Conservation (phyloP, 2,329 filamentous ascomycete species). For the Seiridium cupressi region DNA sequence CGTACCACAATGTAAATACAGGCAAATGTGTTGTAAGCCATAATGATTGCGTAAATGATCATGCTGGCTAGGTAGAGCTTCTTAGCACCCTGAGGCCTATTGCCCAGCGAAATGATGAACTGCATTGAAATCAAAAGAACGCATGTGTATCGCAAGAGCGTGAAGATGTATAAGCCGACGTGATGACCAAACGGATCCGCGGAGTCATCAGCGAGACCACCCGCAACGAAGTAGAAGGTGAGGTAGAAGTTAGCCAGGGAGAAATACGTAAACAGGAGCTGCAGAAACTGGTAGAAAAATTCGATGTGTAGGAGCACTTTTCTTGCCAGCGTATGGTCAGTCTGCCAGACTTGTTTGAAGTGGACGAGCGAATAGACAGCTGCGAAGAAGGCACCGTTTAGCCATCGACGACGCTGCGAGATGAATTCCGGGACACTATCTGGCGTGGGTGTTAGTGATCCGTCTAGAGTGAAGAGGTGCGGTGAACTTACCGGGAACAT, state of each 20-base stretch:
- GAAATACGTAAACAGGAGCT: conserved; percentile 95
- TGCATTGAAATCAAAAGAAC: conserved; percentile 88
- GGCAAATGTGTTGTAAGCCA: conserved; percentile 92
- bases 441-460: conserved; percentile 33
- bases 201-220: conserved; percentile 74
- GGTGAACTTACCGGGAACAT: conserved; percentile 77
- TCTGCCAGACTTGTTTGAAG: conserved; percentile 88
- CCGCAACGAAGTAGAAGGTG: conserved; percentile 96
- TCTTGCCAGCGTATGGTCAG: conserved; percentile 84
- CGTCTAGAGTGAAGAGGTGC: too few relatives aligned
- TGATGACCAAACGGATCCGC: conserved; percentile 91
- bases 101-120: conserved; percentile 95
- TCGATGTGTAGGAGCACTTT: conserved; percentile 93
- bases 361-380: conserved; percentile 97
- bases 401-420: conserved; percentile 92
- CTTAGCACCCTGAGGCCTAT: conserved; percentile 91
- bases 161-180: conserved; percentile 82
- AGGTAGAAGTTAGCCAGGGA: conserved; percentile 98
- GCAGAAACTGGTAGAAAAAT: conserved; percentile 91
- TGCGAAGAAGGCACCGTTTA: conserved; percentile 98
- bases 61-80: conserved; percentile 86
- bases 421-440: conserved; percentile 96
- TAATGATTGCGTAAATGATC: conserved; percentile 89
- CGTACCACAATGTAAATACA: conserved; percentile 83
- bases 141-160: conserved; percentile 79